Percentiles rank a stretch among this genome's conserved stretches.
Conservation (phyloP, 176 grass and related monocot genomes). For the Olyra latifolia region DNA sequence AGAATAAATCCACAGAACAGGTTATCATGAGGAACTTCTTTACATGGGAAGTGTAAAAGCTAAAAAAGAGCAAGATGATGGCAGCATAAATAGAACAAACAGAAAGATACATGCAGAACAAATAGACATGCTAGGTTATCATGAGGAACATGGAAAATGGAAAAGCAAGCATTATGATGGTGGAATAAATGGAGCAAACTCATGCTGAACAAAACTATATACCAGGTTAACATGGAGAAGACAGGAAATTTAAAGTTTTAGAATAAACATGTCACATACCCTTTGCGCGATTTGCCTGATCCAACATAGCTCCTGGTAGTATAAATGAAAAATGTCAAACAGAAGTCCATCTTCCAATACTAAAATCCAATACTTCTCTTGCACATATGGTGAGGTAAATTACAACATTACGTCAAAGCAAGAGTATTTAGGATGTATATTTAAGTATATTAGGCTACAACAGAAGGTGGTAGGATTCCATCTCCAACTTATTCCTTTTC, state of each 20-base stretch:
- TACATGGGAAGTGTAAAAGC: background rate
- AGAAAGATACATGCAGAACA: conserved; percentile 5
- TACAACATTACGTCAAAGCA: conserved; percentile 7
- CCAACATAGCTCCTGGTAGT: conserved; percentile 71
- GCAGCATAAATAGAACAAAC: background rate
- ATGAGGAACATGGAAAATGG: background rate
- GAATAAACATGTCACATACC: conserved; percentile 49
- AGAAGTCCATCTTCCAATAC: background rate
- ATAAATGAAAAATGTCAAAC: conserved; percentile 16
- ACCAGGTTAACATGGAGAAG: background rate
- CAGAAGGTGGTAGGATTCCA: background rate
- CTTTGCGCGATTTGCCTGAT: conserved; percentile 88
- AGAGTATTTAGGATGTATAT: conserved; percentile 28
- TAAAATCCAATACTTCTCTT: background rate
- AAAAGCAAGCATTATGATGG: background rate
- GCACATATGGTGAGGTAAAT: background rate
- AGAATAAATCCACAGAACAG: background rate
- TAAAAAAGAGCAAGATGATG: background rate
- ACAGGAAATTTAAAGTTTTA: background rate
- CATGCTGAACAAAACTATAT: background rate
- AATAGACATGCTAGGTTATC: background rate
- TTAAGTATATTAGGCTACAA: conserved; percentile 24
- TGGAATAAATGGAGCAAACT: conserved; percentile 5
- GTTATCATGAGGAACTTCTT: background rate
- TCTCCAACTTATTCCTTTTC: background rate